Conservation (phyloP, 2,329 filamentous ascomycete species). For the Alternaria sp. region DNA sequence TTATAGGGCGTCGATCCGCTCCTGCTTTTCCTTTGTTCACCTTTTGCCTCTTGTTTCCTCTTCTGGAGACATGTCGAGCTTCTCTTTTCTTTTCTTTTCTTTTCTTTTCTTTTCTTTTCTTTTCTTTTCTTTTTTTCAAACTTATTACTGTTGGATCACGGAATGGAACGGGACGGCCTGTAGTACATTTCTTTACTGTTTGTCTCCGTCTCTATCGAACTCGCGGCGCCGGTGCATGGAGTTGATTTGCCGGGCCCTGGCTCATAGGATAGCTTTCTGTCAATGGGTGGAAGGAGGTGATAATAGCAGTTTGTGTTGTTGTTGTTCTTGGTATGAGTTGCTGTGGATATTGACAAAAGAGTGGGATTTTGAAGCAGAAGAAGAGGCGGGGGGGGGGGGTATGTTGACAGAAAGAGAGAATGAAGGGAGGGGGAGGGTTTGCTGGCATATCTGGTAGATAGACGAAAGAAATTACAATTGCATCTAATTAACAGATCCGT, state of each 20-base stretch:
- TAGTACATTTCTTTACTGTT: slow-evolving; percentile 2
- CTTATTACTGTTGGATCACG: neutral
- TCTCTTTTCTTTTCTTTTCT: neutral
- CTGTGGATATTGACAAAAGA: neutral
- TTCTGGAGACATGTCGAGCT: slow-evolving; percentile 1
- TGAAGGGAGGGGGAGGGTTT: neutral
- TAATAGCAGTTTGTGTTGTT: slow-evolving; percentile 7
- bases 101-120: neutral
- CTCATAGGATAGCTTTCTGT: slow-evolving; percentile 2
- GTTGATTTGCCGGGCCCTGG: neutral
- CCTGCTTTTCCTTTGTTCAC: slow-evolving; percentile 8
- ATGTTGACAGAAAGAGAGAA: neutral
- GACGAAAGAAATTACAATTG: slow-evolving; percentile 17
- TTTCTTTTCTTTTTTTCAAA: no score
- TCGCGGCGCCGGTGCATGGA: neutral
- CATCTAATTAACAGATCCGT: slow-evolving; percentile 7
- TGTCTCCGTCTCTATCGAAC: slow-evolving; percentile 2
- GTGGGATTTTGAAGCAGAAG: neutral
- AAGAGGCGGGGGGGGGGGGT: neutral
- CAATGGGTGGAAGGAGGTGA: neutral
- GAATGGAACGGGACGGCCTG: neutral
- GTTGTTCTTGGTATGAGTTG: neutral
- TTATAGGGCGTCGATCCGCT: neutral
- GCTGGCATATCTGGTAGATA: slow-evolving; percentile 15
- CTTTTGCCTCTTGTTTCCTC: slow-evolving; percentile 6